Evolutionary conservation across 192 early-diverging fungal species (phyloP).

Genomic region (Coemansia sp.): DNA sequence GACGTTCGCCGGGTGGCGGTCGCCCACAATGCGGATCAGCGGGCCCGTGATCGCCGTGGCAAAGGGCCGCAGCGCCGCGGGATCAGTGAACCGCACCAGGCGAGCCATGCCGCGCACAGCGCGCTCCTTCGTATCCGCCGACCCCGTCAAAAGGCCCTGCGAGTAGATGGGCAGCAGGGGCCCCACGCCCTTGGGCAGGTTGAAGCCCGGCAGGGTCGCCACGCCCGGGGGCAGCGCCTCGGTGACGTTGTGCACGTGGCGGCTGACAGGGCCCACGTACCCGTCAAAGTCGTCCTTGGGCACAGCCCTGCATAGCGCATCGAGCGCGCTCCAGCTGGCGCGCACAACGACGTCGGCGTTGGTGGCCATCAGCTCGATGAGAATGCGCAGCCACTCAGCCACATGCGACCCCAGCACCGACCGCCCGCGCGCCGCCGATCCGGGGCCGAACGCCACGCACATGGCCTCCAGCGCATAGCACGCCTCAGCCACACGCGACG

Average conservation of each 20-base stretch:
- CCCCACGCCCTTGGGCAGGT: conserved; percentile 88
- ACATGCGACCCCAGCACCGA: conserved; percentile 60
- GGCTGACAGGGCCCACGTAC: conserved; percentile 68
- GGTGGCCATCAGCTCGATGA: conserved; percentile 72
- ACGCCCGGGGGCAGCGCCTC: conserved; percentile 41
- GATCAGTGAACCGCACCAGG: conserved; percentile 57
- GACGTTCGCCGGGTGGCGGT: conserved; percentile 86
- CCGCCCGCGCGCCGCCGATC: conserved; percentile 46
- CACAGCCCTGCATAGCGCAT: conserved; percentile 75
- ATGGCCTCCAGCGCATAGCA: conserved; percentile 45
- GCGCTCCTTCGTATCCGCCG: conserved; percentile 79
- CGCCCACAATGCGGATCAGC: conserved; percentile 96
- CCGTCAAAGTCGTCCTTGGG: conserved; percentile 88
- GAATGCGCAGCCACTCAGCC: conserved; percentile 75
- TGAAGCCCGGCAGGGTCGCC: conserved; percentile 75
- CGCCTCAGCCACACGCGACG: conserved; percentile 42
- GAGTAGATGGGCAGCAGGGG: conserved; percentile 91
- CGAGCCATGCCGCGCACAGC: conserved; percentile 86
- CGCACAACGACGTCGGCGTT: conserved; percentile 60
- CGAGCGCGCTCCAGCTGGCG: conserved; percentile 77
- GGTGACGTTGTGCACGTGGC: conserved; percentile 63
- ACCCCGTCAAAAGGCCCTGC: conserved; percentile 90
- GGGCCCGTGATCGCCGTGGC: conserved; percentile 97
- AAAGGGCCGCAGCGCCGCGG: conserved; percentile 78
- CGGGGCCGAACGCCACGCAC: conserved; percentile 39